Percentiles rank a stretch among this genome's conserved stretches.
phyloP scores from a whole-genome alignment of 306 rosid genomes.

The Glycine soja region DNA sequence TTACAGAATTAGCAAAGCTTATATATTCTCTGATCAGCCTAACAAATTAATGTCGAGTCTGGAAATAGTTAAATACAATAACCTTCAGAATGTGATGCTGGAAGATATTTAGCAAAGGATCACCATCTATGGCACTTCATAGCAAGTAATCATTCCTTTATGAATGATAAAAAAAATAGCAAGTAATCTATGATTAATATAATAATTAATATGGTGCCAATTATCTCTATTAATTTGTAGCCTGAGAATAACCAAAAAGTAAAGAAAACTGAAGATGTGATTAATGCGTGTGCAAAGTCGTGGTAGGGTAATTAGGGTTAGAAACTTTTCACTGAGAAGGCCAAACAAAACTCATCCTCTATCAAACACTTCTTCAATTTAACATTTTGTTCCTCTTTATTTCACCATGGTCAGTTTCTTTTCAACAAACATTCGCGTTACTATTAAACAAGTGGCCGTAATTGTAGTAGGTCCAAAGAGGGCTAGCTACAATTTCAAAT shows the following conservation, averaged over 20 bases:
- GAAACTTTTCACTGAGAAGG: not conserved
- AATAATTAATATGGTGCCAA: not conserved
- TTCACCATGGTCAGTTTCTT: constrained; percentile 5
- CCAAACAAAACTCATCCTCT: not conserved
- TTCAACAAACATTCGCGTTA: constrained; percentile 4
- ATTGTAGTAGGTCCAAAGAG: not conserved
- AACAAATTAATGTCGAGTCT: not conserved
- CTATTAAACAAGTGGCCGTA: not conserved
- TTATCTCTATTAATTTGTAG: not conserved
- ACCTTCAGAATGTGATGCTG: not conserved
- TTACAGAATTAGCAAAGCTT: not conserved
- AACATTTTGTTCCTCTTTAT: not conserved
- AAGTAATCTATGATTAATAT: not conserved
- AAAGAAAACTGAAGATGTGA: not conserved
- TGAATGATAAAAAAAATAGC: too few relatives aligned
- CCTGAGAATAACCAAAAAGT: not conserved
- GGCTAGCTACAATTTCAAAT: not conserved
- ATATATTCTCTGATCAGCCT: not conserved
- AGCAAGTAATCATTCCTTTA: not conserved
- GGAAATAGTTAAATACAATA: not conserved
- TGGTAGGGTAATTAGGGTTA: not conserved
- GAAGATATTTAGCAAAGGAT: not conserved
- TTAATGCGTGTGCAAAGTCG: not conserved
- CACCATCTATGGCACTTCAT: not conserved
- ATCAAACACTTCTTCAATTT: not conserved